A percentile compares a stretch with the other conserved stretches of the same genome.
Evolutionary conservation across 139 green algal genomes (phyloP).

Genomic region (Chlamydomonas applanata): DNA sequence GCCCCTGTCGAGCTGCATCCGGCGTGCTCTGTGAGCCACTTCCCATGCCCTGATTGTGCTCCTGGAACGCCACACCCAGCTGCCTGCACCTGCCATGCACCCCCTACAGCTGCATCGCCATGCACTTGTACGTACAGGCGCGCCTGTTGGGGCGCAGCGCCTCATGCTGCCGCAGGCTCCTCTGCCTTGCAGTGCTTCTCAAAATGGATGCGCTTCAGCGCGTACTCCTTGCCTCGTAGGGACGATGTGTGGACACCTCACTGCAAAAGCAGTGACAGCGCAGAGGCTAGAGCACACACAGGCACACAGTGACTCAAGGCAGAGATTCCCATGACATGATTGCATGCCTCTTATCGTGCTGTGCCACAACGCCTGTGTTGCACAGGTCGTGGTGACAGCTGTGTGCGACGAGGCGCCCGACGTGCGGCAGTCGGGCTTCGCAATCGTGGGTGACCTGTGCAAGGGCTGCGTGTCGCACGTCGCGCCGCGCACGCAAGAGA

Average conservation of each 20-base stretch:
- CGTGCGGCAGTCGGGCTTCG: constrained; percentile 89
- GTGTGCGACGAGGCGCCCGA: constrained; percentile 34
- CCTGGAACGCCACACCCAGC: too few relatives aligned
- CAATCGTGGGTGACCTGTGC: constrained; percentile 89
- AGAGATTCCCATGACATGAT: too few relatives aligned
- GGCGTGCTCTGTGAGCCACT: too few relatives aligned
- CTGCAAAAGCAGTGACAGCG: not conserved
- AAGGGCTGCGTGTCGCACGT: constrained; percentile 59
- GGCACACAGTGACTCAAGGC: too few relatives aligned
- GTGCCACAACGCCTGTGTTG: too few relatives aligned
- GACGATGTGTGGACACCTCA: not conserved
- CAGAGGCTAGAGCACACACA: too few relatives aligned
- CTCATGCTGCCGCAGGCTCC: not conserved
- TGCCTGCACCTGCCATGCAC: too few relatives aligned
- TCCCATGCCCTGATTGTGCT: too few relatives aligned
- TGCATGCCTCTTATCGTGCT: too few relatives aligned
- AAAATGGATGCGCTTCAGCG: not conserved
- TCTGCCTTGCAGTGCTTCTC: not conserved
- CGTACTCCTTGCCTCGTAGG: not conserved
- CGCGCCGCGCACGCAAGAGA: constrained; percentile 33
- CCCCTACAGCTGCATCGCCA: too few relatives aligned
- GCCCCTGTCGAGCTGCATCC: too few relatives aligned
- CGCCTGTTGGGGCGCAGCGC: not conserved
- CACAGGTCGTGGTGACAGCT: constrained; percentile 13
- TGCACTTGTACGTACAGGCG: too few relatives aligned